Conservation (phyloP, 345 rosid genomes). For the Euclidium syriacum region DNA sequence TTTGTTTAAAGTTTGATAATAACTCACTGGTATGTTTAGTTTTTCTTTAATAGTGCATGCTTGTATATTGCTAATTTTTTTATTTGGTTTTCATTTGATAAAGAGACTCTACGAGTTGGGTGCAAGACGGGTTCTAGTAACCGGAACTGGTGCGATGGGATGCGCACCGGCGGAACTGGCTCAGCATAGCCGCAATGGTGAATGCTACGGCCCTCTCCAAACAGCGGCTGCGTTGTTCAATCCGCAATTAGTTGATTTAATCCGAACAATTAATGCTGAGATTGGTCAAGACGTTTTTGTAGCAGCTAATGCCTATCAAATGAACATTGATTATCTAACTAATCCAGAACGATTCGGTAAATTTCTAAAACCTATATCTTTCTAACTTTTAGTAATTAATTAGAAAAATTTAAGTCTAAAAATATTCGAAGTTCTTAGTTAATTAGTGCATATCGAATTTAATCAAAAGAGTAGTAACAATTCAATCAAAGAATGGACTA, state of each 20-base stretch:
- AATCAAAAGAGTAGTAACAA: background rate
- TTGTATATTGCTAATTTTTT: background rate
- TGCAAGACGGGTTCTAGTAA: constrained; percentile 70
- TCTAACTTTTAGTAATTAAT: background rate
- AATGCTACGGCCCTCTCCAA: constrained; percentile 54
- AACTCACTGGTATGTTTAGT: background rate
- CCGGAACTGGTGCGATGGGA: constrained; percentile 82
- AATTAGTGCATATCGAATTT: background rate
- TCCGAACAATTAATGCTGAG: constrained; percentile 41
- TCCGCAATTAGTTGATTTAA: constrained; percentile 52
- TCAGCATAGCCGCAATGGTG: constrained; percentile 56
- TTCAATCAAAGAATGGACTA: background rate
- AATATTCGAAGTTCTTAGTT: background rate
- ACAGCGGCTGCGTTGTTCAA: constrained; percentile 65
- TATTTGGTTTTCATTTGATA: background rate
- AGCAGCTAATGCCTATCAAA: constrained; percentile 45
- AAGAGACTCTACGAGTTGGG: constrained; percentile 72
- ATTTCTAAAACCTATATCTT: background rate
- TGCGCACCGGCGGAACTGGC: constrained; percentile 88
- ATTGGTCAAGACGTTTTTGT: constrained; percentile 52
- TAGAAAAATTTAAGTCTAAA: background rate
- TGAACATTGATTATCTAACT: constrained; percentile 52
- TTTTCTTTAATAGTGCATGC: background rate
- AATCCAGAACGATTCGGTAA: constrained; percentile 64
- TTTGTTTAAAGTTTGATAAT: background rate